A percentile compares a stretch with the other conserved stretches of the same genome.
Evolutionary conservation across 1,284 basidiomycete species (phyloP).

Genomic region (Tylopilus sp.): DNA sequence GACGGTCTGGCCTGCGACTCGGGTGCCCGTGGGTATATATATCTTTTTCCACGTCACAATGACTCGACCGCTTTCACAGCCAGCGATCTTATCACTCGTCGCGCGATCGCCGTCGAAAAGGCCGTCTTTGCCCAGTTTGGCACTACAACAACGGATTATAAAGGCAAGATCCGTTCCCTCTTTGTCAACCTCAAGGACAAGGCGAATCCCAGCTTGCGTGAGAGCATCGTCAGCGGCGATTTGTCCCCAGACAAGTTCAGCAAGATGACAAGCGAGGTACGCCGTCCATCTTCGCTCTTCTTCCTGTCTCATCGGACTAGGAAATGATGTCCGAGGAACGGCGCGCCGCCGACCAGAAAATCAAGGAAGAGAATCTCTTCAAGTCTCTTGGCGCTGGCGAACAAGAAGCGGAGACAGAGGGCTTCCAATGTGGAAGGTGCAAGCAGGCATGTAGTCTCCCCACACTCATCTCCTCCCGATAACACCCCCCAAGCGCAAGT

Average conservation of each 20-base stretch:
- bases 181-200: conserved; percentile 96
- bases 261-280: conserved; percentile 85
- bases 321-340: conserved; percentile 98
- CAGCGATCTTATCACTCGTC: conserved; percentile 67
- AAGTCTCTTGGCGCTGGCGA: conserved; percentile 93
- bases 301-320: conserved; percentile 49
- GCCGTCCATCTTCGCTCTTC: conserved; percentile 25
- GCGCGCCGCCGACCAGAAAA: conserved; percentile 84
- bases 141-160: conserved; percentile 65
- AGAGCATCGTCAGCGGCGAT: conserved; percentile 87
- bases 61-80: conserved; percentile 55
- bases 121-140: conserved; percentile 63
- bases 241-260: conserved; percentile 78
- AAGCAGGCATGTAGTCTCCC: conserved; percentile 67
- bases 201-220: conserved; percentile 89
- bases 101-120: conserved; percentile 72
- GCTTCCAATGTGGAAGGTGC: conserved; percentile 97
- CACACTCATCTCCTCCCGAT: neutral
- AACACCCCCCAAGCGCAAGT: conserved; percentile 73
- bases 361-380: conserved; percentile 91
- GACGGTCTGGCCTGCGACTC: conserved; percentile 91
- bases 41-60: neutral
- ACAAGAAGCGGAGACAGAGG: conserved; percentile 95
- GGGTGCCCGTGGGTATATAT: conserved; percentile 76
- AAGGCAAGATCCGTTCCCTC: conserved; percentile 89